Percentiles rank a stretch among this genome's conserved stretches.
phyloP scores from a whole-genome alignment of 495 filamentous ascomycete genomes.

The Extremus antarcticus region DNA sequence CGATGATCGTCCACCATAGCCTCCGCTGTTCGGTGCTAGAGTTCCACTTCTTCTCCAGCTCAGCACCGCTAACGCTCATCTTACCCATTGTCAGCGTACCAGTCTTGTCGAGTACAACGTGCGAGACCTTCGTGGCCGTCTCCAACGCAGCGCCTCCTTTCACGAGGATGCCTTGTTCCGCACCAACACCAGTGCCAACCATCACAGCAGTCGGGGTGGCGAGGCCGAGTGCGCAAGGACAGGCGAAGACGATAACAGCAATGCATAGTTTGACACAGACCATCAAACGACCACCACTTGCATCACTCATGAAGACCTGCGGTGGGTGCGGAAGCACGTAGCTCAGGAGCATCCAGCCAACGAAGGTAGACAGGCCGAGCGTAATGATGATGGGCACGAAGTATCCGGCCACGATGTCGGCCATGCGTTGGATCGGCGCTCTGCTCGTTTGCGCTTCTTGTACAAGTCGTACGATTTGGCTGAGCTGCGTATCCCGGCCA shows the following conservation, averaged over 20 bases:
- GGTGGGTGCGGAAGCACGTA: conserved; percentile 71
- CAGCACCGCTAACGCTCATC: conserved; percentile 74
- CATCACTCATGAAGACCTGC: conserved; percentile 71
- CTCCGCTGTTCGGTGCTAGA: conserved; percentile 54
- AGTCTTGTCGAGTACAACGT: conserved; percentile 98
- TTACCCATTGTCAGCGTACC: conserved; percentile 89
- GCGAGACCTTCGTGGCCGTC: conserved; percentile 79
- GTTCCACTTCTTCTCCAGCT: conserved; percentile 57
- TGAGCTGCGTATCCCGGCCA: conserved; percentile 89
- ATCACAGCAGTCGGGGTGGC: conserved; percentile 95
- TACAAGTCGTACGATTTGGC: conserved; percentile 93
- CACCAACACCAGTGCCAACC: conserved; percentile 94
- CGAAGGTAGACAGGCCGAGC: conserved; percentile 76
- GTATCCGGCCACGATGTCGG: conserved; percentile 82
- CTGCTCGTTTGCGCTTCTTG: conserved; percentile 92
- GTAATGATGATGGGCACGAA: conserved; percentile 85
- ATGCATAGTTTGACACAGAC: conserved; percentile 97
- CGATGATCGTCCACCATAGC: conserved; percentile 91
- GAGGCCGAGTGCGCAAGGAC: conserved; percentile 88
- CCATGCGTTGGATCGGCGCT: conserved; percentile 89
- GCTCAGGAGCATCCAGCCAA: conserved; percentile 89
- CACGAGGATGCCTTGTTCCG: conserved; percentile 92
- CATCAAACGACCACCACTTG: conserved; percentile 82
- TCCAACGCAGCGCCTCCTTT: conserved; percentile 93
- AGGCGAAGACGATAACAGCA: conserved; percentile 96